Conservation (phyloP, 129 eudicot species). For the Logfia minima region DNA sequence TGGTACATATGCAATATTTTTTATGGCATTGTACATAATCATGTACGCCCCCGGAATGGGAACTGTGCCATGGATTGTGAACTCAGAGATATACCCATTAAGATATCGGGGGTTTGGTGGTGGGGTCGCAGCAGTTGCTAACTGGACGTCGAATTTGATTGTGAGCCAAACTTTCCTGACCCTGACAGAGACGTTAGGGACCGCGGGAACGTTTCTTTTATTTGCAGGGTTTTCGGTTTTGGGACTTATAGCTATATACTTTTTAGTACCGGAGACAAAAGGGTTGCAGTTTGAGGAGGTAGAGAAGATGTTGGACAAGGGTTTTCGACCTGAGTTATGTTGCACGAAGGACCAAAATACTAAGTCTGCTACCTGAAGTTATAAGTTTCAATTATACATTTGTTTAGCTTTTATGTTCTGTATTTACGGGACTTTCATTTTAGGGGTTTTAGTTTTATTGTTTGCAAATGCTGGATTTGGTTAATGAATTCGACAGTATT, state of each 20-base stretch:
- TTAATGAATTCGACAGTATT: not conserved
- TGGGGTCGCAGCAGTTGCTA: constrained; percentile 63
- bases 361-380: not conserved
- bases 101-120: constrained; percentile 60
- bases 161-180: constrained; percentile 65
- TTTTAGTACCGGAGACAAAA: constrained; percentile 62
- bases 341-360: not conserved
- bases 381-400: not conserved
- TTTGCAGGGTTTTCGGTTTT: constrained; percentile 54
- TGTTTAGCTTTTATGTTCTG: not conserved
- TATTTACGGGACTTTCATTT: not conserved
- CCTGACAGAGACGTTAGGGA: constrained; percentile 46
- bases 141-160: constrained; percentile 59
- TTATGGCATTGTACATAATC: constrained; percentile 55
- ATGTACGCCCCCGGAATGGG: constrained; percentile 76
- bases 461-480: not conserved
- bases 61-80: constrained; percentile 67
- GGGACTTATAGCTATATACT: constrained; percentile 47
- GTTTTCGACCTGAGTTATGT: constrained; percentile 34
- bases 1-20: constrained; percentile 48
- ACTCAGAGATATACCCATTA: constrained; percentile 68
- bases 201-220: constrained; percentile 57
- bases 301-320: constrained; percentile 49
- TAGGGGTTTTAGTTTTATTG: not conserved
- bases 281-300: constrained; percentile 67